These are phyloP conservation scores for Ascoidea rubescens DNA, from an alignment of 805 yeast genomes.

Conservation along the genomic window DNA sequence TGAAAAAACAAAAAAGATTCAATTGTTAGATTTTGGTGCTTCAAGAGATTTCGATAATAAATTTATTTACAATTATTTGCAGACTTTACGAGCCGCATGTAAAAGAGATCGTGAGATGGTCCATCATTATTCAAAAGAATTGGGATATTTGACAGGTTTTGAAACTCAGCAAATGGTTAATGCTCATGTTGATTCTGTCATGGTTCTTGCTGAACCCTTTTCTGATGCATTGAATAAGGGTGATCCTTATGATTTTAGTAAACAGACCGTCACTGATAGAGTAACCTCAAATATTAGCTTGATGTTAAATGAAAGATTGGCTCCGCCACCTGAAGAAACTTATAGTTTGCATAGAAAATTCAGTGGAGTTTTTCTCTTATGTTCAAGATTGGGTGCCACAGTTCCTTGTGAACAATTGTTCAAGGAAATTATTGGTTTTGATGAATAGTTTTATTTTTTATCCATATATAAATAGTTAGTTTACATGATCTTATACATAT, in stretches of 20 bases:
- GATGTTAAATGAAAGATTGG: conserved; percentile 81
- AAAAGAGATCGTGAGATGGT: conserved; percentile 50
- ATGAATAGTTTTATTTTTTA: not conserved
- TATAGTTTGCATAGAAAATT: conserved; percentile 92
- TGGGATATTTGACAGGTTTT: conserved; percentile 86
- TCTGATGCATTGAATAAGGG: conserved; percentile 35
- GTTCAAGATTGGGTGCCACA: conserved; percentile 71
- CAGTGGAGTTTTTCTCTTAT: conserved; percentile 83
- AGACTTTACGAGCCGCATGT: conserved; percentile 63
- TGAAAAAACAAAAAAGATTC: conserved; percentile 53
- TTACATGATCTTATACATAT: too few species aligned
- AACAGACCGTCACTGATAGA: conserved; percentile 88
- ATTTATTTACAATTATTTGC: conserved; percentile 57
- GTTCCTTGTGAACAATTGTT: conserved; percentile 75
- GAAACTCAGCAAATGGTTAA: conserved; percentile 80
- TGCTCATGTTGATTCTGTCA: conserved; percentile 84
- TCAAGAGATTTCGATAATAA: conserved; percentile 62
- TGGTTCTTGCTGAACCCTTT: conserved; percentile 90
- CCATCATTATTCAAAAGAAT: conserved; percentile 46
- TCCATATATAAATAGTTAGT: too few species aligned
- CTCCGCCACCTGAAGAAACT: conserved; percentile 98
- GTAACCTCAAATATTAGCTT: conserved; percentile 77
- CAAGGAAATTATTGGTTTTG: conserved; percentile 53
- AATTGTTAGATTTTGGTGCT: conserved; percentile 91
- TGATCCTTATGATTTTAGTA: conserved; percentile 49